phyloP scores from a whole-genome alignment of 2,329 filamentous ascomycete genomes.

The Pyricularia grisea region DNA sequence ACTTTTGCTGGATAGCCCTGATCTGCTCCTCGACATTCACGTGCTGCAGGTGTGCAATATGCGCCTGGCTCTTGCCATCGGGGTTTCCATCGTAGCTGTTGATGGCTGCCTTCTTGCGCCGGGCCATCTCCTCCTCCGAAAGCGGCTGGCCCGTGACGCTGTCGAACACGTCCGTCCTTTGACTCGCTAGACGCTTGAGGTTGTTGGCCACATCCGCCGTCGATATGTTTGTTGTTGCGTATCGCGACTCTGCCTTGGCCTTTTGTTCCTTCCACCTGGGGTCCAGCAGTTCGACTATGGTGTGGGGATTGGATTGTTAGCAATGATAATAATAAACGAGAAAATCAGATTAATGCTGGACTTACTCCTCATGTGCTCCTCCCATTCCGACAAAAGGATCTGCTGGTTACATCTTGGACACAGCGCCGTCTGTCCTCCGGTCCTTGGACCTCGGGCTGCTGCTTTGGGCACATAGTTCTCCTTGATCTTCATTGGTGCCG shows the following conservation, averaged over 20 bases:
- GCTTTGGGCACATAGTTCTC: slow-evolving; percentile 87
- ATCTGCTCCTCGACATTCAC: slow-evolving; percentile 85
- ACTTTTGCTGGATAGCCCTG: slow-evolving; percentile 49
- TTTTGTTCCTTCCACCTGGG: slow-evolving; percentile 95
- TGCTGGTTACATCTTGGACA: slow-evolving; percentile 92
- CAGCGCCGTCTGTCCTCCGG: slow-evolving; percentile 62
- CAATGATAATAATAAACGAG: neutral
- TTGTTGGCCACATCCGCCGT: slow-evolving; percentile 87
- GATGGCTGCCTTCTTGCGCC: slow-evolving; percentile 65
- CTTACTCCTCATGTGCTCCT: slow-evolving; percentile 83
- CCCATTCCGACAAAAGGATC: slow-evolving; percentile 78
- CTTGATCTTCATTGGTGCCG: slow-evolving; percentile 76
- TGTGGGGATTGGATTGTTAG: neutral
- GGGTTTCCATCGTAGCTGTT: slow-evolving; percentile 57
- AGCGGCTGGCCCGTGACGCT: slow-evolving; percentile 56
- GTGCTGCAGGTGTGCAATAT: slow-evolving; percentile 50
- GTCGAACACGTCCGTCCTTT: slow-evolving; percentile 83
- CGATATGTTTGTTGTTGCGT: slow-evolving; percentile 75
- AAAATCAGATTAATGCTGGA: neutral
- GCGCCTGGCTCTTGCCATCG: slow-evolving; percentile 44
- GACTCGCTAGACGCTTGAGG: slow-evolving; percentile 85
- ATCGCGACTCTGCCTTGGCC: slow-evolving; percentile 76
- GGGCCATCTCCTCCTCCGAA: slow-evolving; percentile 62
- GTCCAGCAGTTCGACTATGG: slow-evolving; percentile 75
- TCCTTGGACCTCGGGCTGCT: slow-evolving; percentile 44